Evolutionary conservation across 192 early-diverging fungal species (phyloP), one percentile per base, ranked within the genome.

Genomic region (Ambispora gerdemannii): DNA sequence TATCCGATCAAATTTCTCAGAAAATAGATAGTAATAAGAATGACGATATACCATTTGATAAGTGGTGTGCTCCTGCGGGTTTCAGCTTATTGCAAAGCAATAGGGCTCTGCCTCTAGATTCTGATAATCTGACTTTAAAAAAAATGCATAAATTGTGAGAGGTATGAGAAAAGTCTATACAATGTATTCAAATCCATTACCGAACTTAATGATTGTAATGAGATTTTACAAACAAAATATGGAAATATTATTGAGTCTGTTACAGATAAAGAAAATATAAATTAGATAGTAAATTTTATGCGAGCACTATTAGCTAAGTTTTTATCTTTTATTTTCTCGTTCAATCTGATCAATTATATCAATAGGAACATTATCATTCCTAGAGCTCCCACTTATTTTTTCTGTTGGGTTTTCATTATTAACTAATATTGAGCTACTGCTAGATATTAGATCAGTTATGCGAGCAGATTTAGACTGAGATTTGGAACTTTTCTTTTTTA

Each of bases 401-500:
- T 58, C 55, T 4, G 55, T 58, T 25, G 13, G 10, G 27, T 58
- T 58, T 19, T 56, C 8, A 27, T 7, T 56, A 27, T 27, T 20
- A 56, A 28, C 58, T 32, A 28, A 28, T 60, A 11, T 58, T 32
- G 27, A 61, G 62, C 24, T 63, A 63, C 24, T 38, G 24, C 19
- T 19, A 63, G 62, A 25, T 63, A 63, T 38, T 63, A 22, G 35
- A 63, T 63, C 62, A 38, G 62, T 43, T 63, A 63, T 38, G 24
- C 35, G 62, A 11, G 27, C 3, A 28, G 22, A 58, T 58, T 58
- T 58, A 63, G 62, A 63, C 34, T 25, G 35, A 38, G 35, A 38
- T 63, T 63, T 63, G 62, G 62, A 63, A 20, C 62, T 63, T 63
- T 20, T 38, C 35, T 63, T 63, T 63, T 63, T 63, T 63, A 63